phyloP scores from a whole-genome alignment of 306 rosid species.

The Hylodesmum podocarpum region DNA sequence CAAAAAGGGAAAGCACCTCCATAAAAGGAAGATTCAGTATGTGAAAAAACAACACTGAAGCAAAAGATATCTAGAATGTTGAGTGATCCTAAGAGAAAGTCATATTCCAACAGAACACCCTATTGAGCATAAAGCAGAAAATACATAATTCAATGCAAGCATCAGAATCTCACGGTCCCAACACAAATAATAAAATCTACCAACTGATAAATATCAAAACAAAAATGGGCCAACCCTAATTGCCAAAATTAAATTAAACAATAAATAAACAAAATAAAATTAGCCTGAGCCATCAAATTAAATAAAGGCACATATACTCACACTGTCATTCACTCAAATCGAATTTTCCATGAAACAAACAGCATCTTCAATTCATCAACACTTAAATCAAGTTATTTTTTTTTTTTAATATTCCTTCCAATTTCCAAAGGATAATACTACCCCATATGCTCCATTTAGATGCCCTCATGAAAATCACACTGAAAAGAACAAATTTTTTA shows the following conservation, averaged over 20 bases:
- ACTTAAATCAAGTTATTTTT: conserved; percentile 51
- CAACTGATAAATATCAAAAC: conserved; percentile 21
- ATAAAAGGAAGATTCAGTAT: conserved; percentile 59
- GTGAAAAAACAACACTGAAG: conserved; percentile 74
- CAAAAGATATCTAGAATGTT: conserved; percentile 32
- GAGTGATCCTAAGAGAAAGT: conserved; percentile 43
- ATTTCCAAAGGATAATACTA: conserved; percentile 17
- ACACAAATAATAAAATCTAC: conserved; percentile 43
- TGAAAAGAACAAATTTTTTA: conserved; percentile 22
- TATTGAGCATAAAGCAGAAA: conserved; percentile 58
- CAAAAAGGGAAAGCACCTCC: conserved; percentile 50
- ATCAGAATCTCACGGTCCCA: conserved; percentile 93
- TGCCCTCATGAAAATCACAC: conserved; percentile 33
- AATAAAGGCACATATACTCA: conserved; percentile 39
- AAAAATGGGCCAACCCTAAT: conserved; percentile 24
- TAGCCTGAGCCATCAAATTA: conserved; percentile 27
- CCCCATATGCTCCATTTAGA: conserved; percentile 34
- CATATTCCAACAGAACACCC: conserved; percentile 47
- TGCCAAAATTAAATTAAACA: not conserved
- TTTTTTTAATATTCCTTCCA: conserved; percentile 33
- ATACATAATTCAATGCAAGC: conserved; percentile 59
- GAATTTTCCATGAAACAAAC: conserved; percentile 43
- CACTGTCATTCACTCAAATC: conserved; percentile 33
- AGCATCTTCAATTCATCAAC: conserved; percentile 64
- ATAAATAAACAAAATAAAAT: conserved; percentile 27